Evolutionary conservation across 495 filamentous ascomycete species (phyloP), one percentile per base, ranked within the genome.

Genomic region (Oidiodendron maius): DNA sequence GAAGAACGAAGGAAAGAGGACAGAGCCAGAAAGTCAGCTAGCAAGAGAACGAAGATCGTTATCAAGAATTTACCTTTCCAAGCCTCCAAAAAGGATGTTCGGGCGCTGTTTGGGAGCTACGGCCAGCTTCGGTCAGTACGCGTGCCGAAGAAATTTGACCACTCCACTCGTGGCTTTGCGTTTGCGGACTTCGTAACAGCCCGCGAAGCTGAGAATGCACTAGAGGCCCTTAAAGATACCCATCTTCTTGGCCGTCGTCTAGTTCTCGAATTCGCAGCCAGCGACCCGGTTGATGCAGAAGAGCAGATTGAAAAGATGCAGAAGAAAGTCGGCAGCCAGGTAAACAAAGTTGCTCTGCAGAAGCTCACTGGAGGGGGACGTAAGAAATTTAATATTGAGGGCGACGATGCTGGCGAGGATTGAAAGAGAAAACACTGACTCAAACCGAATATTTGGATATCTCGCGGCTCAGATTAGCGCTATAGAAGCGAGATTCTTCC

Each of bases 61-160:
- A 87, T 98, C 72, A 97, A 97, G 74, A 99, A 99, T 71, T 68
- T 99, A 61, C 93, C 93, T 8, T 99, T 99, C 71, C 87, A 97
- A 67, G 84, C 86, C 9, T 85, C 80, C 35, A 96, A 61, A 74
- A 90, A 93, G 62, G 94, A 99, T 57, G 72, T 99, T 24, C 78
- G 86, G 34, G 71, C 82, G 13, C 72, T 99, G 9, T 88, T 99
- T 63, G 81, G 86, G 38, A 74, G 86, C 15, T 99, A 96, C 62
- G 93, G 94, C 16, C 85, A 94, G 57, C 77, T 99, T 45, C 85
- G 90, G 37, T 89, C 90, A 40, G 86, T 97, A 24, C 86, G 94
- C 32, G 76, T 99, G 44, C 94, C 93, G 2, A 89, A 96, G 68
- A 97, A 96, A 61, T 91, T 96, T 65, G 86, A 95, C 61, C 77